phyloP scores from a whole-genome alignment of 345 rosid species.

The Aquilaria malaccensis region DNA sequence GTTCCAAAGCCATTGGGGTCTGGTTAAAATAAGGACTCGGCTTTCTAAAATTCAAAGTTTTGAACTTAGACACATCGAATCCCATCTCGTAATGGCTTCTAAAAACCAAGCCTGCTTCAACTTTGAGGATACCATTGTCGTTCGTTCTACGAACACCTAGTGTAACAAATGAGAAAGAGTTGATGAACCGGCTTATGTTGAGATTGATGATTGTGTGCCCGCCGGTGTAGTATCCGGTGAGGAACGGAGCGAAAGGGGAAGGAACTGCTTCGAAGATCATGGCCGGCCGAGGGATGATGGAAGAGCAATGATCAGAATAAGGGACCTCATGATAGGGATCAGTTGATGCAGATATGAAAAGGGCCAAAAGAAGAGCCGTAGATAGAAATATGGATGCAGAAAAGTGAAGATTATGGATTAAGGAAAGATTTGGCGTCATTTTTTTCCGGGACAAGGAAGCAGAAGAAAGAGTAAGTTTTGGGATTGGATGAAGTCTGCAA shows the following conservation, averaged over 20 bases:
- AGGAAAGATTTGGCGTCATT: too few relatives aligned
- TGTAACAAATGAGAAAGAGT: slow-evolving; percentile 10
- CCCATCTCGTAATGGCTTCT: not conserved
- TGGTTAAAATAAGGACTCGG: not conserved
- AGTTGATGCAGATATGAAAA: too few relatives aligned
- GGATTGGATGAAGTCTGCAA: too few relatives aligned
- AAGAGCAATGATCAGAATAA: slow-evolving; percentile 27
- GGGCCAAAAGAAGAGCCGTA: too few relatives aligned
- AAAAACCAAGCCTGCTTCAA: slow-evolving; percentile 16
- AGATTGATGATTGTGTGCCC: slow-evolving; percentile 1
- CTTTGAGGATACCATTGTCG: slow-evolving; percentile 10
- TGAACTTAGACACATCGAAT: too few relatives aligned
- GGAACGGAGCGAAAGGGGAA: slow-evolving; percentile 1
- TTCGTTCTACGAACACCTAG: slow-evolving; percentile 4
- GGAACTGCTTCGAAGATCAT: slow-evolving; percentile 6
- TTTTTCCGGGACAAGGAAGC: too few relatives aligned
- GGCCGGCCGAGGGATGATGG: slow-evolving; percentile 9
- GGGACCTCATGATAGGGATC: not conserved
- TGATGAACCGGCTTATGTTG: not conserved
- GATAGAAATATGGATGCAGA: too few relatives aligned
- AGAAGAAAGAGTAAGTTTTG: too few relatives aligned
- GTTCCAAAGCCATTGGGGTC: slow-evolving; percentile 12
- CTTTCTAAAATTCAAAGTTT: too few relatives aligned
- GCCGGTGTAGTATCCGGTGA: slow-evolving; percentile 15
- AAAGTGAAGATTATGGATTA: too few relatives aligned